These are phyloP conservation scores for Claviceps paspali DNA, from an alignment of 2,329 filamentous ascomycete genomes.

Conservation along the genomic window DNA sequence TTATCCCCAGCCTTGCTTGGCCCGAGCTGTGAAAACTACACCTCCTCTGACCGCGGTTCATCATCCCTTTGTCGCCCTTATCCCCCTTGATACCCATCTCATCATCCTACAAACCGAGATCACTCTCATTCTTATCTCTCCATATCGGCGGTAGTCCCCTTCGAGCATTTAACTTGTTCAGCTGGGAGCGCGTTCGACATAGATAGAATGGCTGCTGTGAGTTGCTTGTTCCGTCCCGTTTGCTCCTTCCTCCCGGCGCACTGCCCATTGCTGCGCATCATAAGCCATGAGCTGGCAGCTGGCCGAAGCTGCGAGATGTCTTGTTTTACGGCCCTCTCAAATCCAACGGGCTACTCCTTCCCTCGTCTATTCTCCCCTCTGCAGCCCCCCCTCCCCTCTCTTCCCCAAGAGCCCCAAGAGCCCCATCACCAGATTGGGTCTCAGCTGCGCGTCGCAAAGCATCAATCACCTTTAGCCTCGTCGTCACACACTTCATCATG, in stretches of 20 bases:
- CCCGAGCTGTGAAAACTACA: constrained; percentile 19
- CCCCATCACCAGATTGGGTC: neutral
- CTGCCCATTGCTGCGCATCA: constrained; percentile 1
- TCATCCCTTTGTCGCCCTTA: constrained; percentile 13
- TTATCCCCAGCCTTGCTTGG: constrained; percentile 18
- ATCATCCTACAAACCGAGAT: constrained; percentile 10
- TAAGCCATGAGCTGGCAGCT: constrained; percentile 3
- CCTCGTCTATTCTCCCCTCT: constrained; percentile 7
- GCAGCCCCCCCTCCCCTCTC: constrained; percentile 4
- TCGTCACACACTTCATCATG: constrained; percentile 3
- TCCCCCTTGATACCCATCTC: constrained; percentile 19
- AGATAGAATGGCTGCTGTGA: constrained; percentile 29
- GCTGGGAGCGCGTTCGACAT: constrained; percentile 12
- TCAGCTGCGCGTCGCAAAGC: constrained; percentile 1
- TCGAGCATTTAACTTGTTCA: constrained; percentile 4
- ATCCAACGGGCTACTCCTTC: neutral
- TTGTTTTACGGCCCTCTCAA: neutral
- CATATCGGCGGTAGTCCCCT: constrained; percentile 1
- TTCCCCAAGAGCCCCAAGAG: too few relatives aligned
- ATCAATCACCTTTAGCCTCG: neutral
- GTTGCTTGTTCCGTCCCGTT: constrained; percentile 11
- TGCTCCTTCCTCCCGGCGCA: constrained; percentile 5
- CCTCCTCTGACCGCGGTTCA: constrained; percentile 15
- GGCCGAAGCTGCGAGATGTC: constrained; percentile 1
- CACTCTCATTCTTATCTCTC: neutral